Evolutionary conservation across 2,329 filamentous ascomycete species (phyloP).

Genomic region (Monosporascus ibericus): DNA sequence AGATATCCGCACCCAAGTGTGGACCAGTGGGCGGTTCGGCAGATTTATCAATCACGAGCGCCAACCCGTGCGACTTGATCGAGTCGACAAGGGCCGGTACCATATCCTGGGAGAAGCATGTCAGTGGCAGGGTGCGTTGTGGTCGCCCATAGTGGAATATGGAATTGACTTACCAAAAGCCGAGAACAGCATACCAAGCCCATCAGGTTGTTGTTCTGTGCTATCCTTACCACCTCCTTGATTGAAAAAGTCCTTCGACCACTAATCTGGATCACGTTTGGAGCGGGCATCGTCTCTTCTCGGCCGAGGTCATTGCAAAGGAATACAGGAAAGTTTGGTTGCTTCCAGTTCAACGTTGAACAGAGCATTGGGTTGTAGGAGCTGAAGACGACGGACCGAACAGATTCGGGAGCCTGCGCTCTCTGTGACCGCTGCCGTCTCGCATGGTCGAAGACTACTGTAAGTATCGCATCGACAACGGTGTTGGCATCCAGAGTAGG

Average conservation of each 20-base stretch:
- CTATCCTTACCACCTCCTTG: conserved; percentile 90
- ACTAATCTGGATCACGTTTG: conserved; percentile 41
- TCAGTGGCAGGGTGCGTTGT: conserved; percentile 11
- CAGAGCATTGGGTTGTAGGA: conserved; percentile 88
- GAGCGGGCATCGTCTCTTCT: conserved; percentile 39
- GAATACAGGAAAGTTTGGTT: conserved; percentile 95
- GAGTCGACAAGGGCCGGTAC: conserved; percentile 87
- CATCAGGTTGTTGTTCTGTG: conserved; percentile 97
- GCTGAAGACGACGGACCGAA: conserved; percentile 87
- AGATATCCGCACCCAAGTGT: conserved; percentile 40
- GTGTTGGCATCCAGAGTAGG: conserved; percentile 77
- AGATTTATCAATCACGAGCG: conserved; percentile 84
- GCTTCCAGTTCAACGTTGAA: conserved; percentile 97
- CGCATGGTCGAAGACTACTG: conserved; percentile 86
- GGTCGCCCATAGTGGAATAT: neutral
- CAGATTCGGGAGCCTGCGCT: conserved; percentile 60
- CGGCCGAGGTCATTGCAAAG: conserved; percentile 86
- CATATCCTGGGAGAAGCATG: conserved; percentile 58
- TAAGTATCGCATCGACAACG: conserved; percentile 78
- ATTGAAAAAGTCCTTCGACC: conserved; percentile 76
- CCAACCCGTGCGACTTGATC: conserved; percentile 89
- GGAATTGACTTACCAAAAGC: conserved; percentile 60
- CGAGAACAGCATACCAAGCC: conserved; percentile 85
- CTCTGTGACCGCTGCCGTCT: conserved; percentile 57
- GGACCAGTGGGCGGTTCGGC: conserved; percentile 42